Conservation (phyloP, 352 stramenopile genomes). For the Pythium monospermum region DNA sequence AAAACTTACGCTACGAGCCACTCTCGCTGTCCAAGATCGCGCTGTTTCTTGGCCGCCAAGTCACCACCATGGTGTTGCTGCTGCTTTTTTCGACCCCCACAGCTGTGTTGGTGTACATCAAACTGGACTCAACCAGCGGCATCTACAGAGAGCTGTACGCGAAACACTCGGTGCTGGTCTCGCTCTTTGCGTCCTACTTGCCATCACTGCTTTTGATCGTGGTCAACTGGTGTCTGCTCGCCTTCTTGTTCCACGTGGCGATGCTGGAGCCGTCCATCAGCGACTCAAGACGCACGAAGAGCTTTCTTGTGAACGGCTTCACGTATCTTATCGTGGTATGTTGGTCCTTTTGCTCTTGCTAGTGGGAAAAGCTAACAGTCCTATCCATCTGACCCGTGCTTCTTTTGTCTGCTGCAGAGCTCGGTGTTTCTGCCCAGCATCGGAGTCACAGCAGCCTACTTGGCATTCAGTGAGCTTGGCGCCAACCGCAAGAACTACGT, state of each 20-base stretch:
- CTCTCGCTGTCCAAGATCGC: slow-evolving; percentile 34
- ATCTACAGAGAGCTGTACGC: slow-evolving; percentile 48
- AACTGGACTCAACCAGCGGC: slow-evolving; percentile 58
- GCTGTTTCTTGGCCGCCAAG: slow-evolving; percentile 41
- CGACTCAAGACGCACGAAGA: slow-evolving; percentile 56
- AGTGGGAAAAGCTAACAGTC: background rate
- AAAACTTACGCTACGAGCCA: slow-evolving; percentile 59
- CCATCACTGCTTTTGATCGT: slow-evolving; percentile 69
- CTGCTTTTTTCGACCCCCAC: slow-evolving; percentile 74
- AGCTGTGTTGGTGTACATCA: slow-evolving; percentile 78
- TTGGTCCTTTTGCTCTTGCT: slow-evolving; percentile 4
- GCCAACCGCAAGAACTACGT: slow-evolving; percentile 57
- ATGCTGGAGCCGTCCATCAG: slow-evolving; percentile 67
- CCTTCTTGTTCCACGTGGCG: slow-evolving; percentile 61
- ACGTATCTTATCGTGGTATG: slow-evolving; percentile 69
- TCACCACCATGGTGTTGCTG: slow-evolving; percentile 46
- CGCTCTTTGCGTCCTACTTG: slow-evolving; percentile 64
- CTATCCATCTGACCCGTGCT: background rate
- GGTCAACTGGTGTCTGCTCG: slow-evolving; percentile 71
- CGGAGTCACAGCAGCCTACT: slow-evolving; percentile 66
- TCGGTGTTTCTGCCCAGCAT: slow-evolving; percentile 77
- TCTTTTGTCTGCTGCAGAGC: slow-evolving; percentile 37
- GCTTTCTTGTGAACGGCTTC: slow-evolving; percentile 75
- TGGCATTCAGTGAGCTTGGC: slow-evolving; percentile 58
- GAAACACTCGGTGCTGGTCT: slow-evolving; percentile 44